Conservation (phyloP, 2,329 filamentous ascomycete genomes). For the Botryosphaeria dothidea region DNA sequence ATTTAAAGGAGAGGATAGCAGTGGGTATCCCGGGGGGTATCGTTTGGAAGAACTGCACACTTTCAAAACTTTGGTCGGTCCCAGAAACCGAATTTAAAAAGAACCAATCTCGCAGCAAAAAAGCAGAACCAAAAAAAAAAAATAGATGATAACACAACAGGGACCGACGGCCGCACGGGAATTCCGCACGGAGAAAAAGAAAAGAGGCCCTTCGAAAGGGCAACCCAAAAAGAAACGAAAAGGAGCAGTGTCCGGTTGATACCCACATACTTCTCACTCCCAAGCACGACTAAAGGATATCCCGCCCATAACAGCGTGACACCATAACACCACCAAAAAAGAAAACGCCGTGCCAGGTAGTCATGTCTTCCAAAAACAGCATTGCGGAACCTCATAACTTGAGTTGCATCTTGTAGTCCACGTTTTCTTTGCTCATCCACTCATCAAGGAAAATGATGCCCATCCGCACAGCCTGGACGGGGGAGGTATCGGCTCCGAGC, state of each 20-base stretch:
- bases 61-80: not conserved
- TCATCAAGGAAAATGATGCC: constrained; percentile 44
- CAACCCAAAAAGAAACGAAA: no score
- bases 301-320: not conserved
- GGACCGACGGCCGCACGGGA: not conserved
- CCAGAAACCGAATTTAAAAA: not conserved
- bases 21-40: constrained; percentile 9
- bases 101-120: not conserved
- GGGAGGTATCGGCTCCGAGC: constrained; percentile 40
- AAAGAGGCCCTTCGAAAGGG: no score
- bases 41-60: constrained; percentile 4
- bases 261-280: not conserved
- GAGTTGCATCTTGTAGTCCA: constrained; percentile 18
- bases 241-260: not conserved
- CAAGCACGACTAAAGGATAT: not conserved
- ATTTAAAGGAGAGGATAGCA: constrained; percentile 5
- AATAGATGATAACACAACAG: not conserved
- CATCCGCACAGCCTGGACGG: constrained; percentile 47
- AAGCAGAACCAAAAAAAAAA: no score
- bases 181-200: not conserved
- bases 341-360: not conserved
- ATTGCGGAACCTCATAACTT: not conserved
- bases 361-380: not conserved
- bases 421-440: constrained; percentile 33
- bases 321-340: constrained; percentile 1